Evolutionary conservation across 164 flowering plant species (phyloP).

Genomic region (Nelumbo lutea): DNA sequence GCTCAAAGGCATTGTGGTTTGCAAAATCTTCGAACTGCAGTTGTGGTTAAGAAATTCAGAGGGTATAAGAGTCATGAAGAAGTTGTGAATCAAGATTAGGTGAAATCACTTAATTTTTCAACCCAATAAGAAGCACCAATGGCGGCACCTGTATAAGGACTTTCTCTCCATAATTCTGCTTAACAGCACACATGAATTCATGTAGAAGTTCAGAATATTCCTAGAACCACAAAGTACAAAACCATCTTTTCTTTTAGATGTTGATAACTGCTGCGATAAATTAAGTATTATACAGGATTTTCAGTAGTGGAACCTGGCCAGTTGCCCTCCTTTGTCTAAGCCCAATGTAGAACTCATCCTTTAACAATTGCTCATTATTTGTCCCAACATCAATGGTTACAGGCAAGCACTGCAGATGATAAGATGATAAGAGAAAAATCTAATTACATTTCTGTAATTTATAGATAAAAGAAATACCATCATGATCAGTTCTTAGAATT

Average conservation of each 20-base stretch:
- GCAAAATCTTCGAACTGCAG: slow-evolving; percentile 89
- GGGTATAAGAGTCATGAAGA: background rate
- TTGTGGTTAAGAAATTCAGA: background rate
- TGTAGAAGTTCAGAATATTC: slow-evolving; percentile 74
- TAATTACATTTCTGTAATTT: background rate
- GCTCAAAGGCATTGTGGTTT: slow-evolving; percentile 83
- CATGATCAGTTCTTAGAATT: background rate
- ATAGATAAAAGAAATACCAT: background rate
- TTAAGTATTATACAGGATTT: background rate
- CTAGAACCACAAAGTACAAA: slow-evolving; percentile 22
- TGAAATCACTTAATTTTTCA: background rate
- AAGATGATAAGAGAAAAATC: slow-evolving; percentile 4
- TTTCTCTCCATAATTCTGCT: slow-evolving; percentile 79
- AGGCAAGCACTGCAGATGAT: slow-evolving; percentile 68
- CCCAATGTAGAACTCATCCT: slow-evolving; percentile 87
- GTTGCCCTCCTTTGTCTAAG: slow-evolving; percentile 73
- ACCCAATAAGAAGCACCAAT: background rate
- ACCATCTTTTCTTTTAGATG: background rate
- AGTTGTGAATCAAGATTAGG: too few species aligned
- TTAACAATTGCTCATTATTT: slow-evolving; percentile 65
- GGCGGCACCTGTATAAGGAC: slow-evolving; percentile 62
- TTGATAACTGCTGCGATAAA: background rate
- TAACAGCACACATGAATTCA: slow-evolving; percentile 80
- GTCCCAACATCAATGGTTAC: slow-evolving; percentile 90
- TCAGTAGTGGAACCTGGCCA: slow-evolving; percentile 53